Evolutionary conservation across 2,329 filamentous ascomycete species (phyloP).

Genomic region (Trichoderma simmonsii): DNA sequence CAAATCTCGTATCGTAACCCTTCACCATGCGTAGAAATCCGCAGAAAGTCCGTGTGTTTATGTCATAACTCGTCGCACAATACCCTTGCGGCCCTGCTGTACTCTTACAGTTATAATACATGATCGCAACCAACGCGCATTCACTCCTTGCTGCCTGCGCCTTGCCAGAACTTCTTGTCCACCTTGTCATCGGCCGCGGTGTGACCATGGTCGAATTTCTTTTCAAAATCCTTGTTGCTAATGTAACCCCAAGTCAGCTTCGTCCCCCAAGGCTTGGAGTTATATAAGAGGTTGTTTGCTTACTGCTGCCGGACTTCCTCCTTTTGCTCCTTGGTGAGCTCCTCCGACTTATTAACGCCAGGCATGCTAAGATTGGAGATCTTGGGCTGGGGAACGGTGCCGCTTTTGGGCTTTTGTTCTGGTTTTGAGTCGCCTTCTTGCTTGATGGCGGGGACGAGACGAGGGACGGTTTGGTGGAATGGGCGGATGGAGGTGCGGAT

Average conservation of each 20-base stretch:
- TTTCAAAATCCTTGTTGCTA: slow-evolving; percentile 53
- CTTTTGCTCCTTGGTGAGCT: slow-evolving; percentile 50
- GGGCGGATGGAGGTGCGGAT: background rate
- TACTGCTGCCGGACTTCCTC: slow-evolving; percentile 54
- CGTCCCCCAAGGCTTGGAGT: no score
- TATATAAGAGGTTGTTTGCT: background rate
- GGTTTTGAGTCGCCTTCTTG: background rate
- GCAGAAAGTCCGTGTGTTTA: background rate
- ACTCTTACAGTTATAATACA: background rate
- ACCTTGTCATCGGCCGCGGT: slow-evolving; percentile 48
- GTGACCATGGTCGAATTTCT: slow-evolving; percentile 48
- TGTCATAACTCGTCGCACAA: background rate
- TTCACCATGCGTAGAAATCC: background rate
- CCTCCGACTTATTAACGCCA: slow-evolving; percentile 28
- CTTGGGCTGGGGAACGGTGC: slow-evolving; percentile 47
- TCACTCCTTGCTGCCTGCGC: background rate
- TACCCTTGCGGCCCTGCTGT: background rate
- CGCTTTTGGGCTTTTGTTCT: slow-evolving; percentile 8
- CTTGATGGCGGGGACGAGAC: background rate
- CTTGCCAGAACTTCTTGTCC: slow-evolving; percentile 52
- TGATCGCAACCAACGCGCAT: background rate
- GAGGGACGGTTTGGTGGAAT: background rate
- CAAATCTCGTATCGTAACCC: background rate
- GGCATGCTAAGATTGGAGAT: slow-evolving; percentile 48
- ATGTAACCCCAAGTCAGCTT: background rate